These are phyloP conservation scores for Collybiopsis luxurians DNA, from an alignment of 768 basidiomycete species.

Conservation along the genomic window DNA sequence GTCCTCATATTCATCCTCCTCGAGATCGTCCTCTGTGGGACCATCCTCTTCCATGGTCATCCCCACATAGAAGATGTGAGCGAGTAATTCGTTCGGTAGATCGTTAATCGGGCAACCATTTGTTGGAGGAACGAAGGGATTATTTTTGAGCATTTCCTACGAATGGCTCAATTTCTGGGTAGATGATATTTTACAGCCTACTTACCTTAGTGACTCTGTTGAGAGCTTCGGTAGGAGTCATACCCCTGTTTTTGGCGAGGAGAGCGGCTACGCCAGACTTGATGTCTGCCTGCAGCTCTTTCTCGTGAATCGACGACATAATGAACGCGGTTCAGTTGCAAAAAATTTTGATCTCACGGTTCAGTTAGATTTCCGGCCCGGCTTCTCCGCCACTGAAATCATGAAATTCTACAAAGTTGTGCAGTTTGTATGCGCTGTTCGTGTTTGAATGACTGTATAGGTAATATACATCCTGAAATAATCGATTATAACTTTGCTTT, in stretches of 20 bases:
- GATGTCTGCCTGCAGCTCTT: not conserved
- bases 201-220: constrained; percentile 22
- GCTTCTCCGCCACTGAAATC: too few species aligned
- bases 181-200: too few species aligned
- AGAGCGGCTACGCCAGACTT: not conserved
- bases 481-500: constrained; percentile 38
- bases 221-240: constrained; percentile 29
- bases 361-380: too few species aligned
- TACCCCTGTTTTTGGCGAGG: constrained; percentile 20
- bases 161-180: too few species aligned
- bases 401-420: too few species aligned
- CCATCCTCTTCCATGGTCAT: constrained; percentile 33
- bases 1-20: constrained; percentile 31
- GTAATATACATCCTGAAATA: not conserved
- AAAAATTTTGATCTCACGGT: not conserved
- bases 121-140: constrained; percentile 46
- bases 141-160: constrained; percentile 37
- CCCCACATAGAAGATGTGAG: constrained; percentile 52
- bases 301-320: constrained; percentile 3
- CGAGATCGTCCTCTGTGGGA: constrained; percentile 20
- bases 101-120: constrained; percentile 48
- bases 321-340: not conserved
- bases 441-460: not conserved
- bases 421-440: not conserved
- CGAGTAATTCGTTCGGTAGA: constrained; percentile 56